A percentile compares a stretch with the other conserved stretches of the same genome.
Evolutionary conservation across 306 rosid species (phyloP).

Genomic region (Begonia masoniana): DNA sequence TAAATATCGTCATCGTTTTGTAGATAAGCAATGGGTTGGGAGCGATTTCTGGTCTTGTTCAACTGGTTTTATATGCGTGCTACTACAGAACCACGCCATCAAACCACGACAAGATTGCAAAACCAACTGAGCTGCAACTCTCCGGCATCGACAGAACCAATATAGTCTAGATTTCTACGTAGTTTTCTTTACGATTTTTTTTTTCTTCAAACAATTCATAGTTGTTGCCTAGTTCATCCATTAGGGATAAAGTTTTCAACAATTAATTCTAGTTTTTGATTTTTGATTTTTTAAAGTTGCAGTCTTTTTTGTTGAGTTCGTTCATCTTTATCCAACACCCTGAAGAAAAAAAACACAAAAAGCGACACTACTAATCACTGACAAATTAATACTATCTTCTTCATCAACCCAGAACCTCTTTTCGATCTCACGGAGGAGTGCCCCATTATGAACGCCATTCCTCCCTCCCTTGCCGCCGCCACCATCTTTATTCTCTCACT

Average conservation of each 20-base stretch:
- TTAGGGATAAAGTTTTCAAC: too few relatives aligned
- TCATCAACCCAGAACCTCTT: conserved; percentile 79
- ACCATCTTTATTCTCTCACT: conserved; percentile 50
- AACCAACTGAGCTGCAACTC: conserved; percentile 25
- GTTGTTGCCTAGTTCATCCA: too few relatives aligned
- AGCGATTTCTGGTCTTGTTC: conserved; percentile 35
- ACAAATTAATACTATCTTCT: conserved; percentile 69
- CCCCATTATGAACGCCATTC: conserved; percentile 90
- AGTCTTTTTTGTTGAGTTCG: too few relatives aligned
- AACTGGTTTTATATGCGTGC: conserved; percentile 35
- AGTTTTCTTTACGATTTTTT: too few relatives aligned
- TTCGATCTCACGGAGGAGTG: conserved; percentile 87
- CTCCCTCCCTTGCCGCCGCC: conserved; percentile 93
- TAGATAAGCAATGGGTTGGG: conserved; percentile 66
- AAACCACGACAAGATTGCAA: background rate
- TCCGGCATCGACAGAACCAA: background rate
- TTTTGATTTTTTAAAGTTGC: too few relatives aligned
- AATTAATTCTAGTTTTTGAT: too few relatives aligned
- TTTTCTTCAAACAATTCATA: too few relatives aligned
- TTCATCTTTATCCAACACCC: too few relatives aligned
- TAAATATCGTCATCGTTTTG: background rate
- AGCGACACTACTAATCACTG: conserved; percentile 79
- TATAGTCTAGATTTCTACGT: too few relatives aligned
- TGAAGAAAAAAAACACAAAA: conserved; percentile 19
- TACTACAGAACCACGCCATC: conserved; percentile 15